Evolutionary conservation across 495 filamentous ascomycete genomes (phyloP).

Genomic region (Evernia prunastri): DNA sequence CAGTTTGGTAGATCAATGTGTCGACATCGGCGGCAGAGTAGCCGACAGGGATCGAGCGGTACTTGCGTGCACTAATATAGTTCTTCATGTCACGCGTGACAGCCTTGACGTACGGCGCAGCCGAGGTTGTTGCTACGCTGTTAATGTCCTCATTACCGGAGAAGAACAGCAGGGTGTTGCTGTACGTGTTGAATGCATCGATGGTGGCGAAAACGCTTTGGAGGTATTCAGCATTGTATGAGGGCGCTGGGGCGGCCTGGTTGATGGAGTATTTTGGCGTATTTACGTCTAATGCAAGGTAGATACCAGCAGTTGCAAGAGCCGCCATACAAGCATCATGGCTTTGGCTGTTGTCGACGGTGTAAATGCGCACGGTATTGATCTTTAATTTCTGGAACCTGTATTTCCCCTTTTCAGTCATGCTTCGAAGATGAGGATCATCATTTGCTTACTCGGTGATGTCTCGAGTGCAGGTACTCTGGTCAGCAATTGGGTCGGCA

Average conservation of each 20-base stretch:
- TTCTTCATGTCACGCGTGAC: slow-evolving; percentile 85
- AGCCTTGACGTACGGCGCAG: slow-evolving; percentile 88
- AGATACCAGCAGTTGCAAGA: slow-evolving; percentile 80
- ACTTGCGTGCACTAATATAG: slow-evolving; percentile 68
- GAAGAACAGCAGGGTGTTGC: slow-evolving; percentile 91
- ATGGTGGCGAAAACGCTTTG: slow-evolving; percentile 92
- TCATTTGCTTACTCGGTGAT: slow-evolving; percentile 46
- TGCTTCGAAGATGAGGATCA: not conserved
- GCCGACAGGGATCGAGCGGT: slow-evolving; percentile 79
- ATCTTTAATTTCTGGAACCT: slow-evolving; percentile 75
- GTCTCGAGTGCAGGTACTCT: slow-evolving; percentile 67
- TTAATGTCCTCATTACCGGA: slow-evolving; percentile 97
- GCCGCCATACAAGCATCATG: slow-evolving; percentile 81
- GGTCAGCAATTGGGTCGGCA: slow-evolving; percentile 72
- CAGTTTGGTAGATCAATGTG: slow-evolving; percentile 79
- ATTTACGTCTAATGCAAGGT: slow-evolving; percentile 82
- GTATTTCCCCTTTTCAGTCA: not conserved
- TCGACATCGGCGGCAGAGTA: slow-evolving; percentile 70
- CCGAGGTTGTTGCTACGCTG: slow-evolving; percentile 61
- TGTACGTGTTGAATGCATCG: slow-evolving; percentile 78
- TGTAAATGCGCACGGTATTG: slow-evolving; percentile 91
- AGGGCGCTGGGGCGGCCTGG: slow-evolving; percentile 62
- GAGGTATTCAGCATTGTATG: slow-evolving; percentile 89
- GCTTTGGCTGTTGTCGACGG: slow-evolving; percentile 76
- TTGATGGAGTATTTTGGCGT: slow-evolving; percentile 77